These are phyloP conservation scores for Coemansia sp. DNA, from an alignment of 192 early-diverging fungal species.

Conservation along the genomic window DNA sequence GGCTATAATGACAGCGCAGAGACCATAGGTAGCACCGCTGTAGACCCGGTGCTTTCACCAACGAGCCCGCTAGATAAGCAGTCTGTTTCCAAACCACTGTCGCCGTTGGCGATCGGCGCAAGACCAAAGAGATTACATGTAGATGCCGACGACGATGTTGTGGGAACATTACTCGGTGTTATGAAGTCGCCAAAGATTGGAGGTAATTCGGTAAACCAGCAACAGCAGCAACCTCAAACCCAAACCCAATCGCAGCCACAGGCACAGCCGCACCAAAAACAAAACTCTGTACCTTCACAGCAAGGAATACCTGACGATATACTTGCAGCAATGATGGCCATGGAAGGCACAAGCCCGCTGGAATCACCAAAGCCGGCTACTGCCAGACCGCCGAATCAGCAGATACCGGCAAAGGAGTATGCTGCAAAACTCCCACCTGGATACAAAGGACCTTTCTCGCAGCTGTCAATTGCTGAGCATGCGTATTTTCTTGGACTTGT, in stretches of 20 bases:
- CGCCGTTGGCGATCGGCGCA: not conserved
- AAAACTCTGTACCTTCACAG: not conserved
- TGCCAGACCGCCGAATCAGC: not conserved
- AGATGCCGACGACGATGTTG: constrained; percentile 25
- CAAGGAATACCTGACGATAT: constrained; percentile 34
- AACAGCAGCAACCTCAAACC: not conserved
- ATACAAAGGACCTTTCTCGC: constrained; percentile 44
- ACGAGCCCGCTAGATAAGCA: not conserved
- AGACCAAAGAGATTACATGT: not conserved
- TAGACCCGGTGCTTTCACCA: not conserved
- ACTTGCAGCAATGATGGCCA: constrained; percentile 46
- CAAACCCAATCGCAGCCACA: constrained; percentile 1
- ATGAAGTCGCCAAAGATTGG: constrained; percentile 35
- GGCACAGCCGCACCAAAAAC: constrained; percentile 6
- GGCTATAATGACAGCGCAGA: not conserved
- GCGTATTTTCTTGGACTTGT: constrained; percentile 17
- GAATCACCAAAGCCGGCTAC: constrained; percentile 1
- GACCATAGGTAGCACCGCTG: not conserved
- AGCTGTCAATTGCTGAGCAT: constrained; percentile 34
- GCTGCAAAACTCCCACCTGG: constrained; percentile 20
- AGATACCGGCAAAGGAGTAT: constrained; percentile 12
- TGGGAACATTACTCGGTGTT: constrained; percentile 40
- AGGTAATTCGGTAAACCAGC: not conserved
- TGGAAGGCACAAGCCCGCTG: constrained; percentile 21
- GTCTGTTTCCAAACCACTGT: not conserved